Evolutionary conservation across 108 stramenopile species (phyloP), one percentile per base, ranked within the genome.

Genomic region (Stephanodiscus triporus): DNA sequence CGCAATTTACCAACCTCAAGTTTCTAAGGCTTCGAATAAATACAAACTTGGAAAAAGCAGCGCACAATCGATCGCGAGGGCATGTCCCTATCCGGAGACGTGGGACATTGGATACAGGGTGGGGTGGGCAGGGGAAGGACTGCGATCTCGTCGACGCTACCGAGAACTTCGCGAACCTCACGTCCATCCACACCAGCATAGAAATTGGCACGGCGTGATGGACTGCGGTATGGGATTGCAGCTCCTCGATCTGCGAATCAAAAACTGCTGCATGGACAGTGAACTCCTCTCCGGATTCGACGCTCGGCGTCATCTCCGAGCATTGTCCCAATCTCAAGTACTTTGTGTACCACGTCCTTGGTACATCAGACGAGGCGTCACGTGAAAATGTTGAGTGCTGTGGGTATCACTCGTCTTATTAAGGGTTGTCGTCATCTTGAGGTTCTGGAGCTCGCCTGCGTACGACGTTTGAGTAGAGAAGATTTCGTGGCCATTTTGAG

Each of bases 241-340:
- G 40, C 72, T 73, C 30, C 27, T 65, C n/a, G 63, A 66, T 66
- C 36, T 73, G 1, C 72, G 72, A 0, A 26, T 73, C 32, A 16
- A 32, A 2, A 38, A 63, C 14, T 40, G 65, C 9, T 36, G 23
- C 47, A 66, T 47, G 4, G 16, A 53, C 32, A 34, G 5, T 34
- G 4, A 34, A 5, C 32, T 53, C 36, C 50, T 73, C 10, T 54
- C n/a, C 66, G 13, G 72, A 73, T 53, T 9, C 32, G 20, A 10
- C 48, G 9, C 66, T 73, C 9, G 34, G 9, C 1, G 17, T 23
- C 48, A 54, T 73, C 8, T 66, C 72, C 66, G 29, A 24, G 36
- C 54, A 24, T 10, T 73, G 72, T 34, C 66, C 72, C 14, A 66
- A 68, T 24, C 66, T 73, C 17, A 48, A 66, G 16, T 20, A 73